Percentiles rank a stretch among this genome's conserved stretches.
Evolutionary conservation across 2,329 filamentous ascomycete species (phyloP).

Genomic region (Lasiodiplodia citricola): DNA sequence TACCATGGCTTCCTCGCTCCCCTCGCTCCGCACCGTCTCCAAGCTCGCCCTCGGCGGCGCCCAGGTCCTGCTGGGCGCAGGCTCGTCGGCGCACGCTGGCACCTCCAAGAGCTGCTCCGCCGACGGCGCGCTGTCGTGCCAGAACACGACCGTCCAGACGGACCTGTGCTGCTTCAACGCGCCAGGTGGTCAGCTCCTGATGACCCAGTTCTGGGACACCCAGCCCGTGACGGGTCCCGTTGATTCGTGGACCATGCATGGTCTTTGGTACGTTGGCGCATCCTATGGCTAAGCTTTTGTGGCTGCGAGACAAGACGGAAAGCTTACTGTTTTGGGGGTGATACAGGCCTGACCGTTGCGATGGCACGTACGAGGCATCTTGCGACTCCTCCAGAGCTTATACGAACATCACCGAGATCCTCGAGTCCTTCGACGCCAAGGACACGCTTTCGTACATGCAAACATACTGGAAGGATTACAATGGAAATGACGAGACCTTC

Average conservation of each 20-base stretch:
- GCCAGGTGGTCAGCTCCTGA: conserved; percentile 72
- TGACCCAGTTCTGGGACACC: conserved; percentile 81
- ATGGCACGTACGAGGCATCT: conserved; percentile 70
- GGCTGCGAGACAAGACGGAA: neutral
- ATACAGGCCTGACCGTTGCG: conserved; percentile 61
- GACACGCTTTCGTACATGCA: conserved; percentile 70
- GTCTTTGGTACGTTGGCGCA: conserved; percentile 59
- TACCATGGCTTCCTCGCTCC: conserved; percentile 38
- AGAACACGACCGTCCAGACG: conserved; percentile 63
- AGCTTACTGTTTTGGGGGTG: conserved; percentile 3
- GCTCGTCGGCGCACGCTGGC: conserved; percentile 36
- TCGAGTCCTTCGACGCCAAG: conserved; percentile 59
- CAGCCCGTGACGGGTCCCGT: conserved; percentile 61
- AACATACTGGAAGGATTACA: conserved; percentile 73
- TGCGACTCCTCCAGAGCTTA: conserved; percentile 69
- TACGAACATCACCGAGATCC: conserved; percentile 68
- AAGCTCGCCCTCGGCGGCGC: conserved; percentile 44
- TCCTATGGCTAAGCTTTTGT: neutral
- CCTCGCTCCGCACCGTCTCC: conserved; percentile 43
- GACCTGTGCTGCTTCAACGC: conserved; percentile 78
- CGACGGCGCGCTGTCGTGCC: conserved; percentile 63
- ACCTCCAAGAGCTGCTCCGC: conserved; percentile 36
- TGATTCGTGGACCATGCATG: conserved; percentile 71
- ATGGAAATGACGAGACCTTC: conserved; percentile 65
- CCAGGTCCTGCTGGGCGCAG: conserved; percentile 39